These are phyloP conservation scores for Coriolopsis trogii DNA, from an alignment of 1,284 basidiomycete genomes.

Conservation along the genomic window DNA sequence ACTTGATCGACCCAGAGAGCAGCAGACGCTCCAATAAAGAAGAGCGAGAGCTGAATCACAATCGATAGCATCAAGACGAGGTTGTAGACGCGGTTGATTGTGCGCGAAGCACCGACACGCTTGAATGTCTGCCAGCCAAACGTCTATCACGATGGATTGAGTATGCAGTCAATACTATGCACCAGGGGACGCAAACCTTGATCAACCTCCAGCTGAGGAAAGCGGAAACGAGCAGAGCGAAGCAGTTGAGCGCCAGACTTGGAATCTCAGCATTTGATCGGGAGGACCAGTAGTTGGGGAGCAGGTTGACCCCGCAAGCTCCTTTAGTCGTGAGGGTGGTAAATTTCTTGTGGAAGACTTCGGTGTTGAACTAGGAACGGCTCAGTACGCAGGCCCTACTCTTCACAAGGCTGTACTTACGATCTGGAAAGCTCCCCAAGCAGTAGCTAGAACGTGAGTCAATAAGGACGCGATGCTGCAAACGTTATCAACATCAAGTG, in stretches of 20 bases:
- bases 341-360: conserved; percentile 59
- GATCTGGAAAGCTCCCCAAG: conserved; percentile 72
- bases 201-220: conserved; percentile 75
- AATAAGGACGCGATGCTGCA: conserved; percentile 61
- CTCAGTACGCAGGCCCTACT: not conserved
- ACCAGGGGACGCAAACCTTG: conserved; percentile 48
- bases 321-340: conserved; percentile 60
- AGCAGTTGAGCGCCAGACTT: conserved; percentile 64
- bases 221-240: conserved; percentile 59
- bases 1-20: conserved; percentile 79
- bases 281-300: conserved; percentile 61
- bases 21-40: conserved; percentile 73
- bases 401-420: conserved; percentile 11
- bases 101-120: conserved; percentile 75
- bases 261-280: conserved; percentile 62
- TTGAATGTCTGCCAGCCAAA: conserved; percentile 88
- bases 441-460: conserved; percentile 72
- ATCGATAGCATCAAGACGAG: conserved; percentile 72
- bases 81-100: conserved; percentile 75
- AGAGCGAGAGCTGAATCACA: conserved; percentile 71
- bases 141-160: conserved; percentile 43
- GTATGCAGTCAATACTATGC: not conserved
- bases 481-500: not conserved
- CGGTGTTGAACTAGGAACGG: conserved; percentile 41
- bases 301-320: conserved; percentile 59